Base-by-base conservation (phyloP, 768 basidiomycete species). In the Kwoniella heveanensis region DNA sequence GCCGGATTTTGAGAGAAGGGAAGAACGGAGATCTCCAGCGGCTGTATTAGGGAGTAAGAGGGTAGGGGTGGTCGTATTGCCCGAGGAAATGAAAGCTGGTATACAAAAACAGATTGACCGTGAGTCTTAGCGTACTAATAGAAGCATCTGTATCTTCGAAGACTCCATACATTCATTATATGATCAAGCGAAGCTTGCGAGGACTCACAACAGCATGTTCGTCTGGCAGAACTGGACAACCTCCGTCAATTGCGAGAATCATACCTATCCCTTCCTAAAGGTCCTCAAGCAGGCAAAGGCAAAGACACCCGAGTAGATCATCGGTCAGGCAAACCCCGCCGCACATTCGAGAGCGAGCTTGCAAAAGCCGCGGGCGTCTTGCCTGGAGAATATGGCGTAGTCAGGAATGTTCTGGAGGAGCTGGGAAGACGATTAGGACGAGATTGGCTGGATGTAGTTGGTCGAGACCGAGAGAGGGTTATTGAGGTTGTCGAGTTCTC, bases 11-110 rank as follows among this genome's bases (percentile, higher is more conserved):
- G 60, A 47, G 30, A 46, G 29, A 52, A 63, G 70, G 48, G 65
- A 75, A 59, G 80, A 81, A 48, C 82, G 86, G 55, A 89, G 89
- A 75, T 91, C 91, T 25, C 89, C 90, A 47, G 91, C 90, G 22
- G 91, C 92, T 21, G 81, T 83, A 24, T 90, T 90, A 77, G 94
- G 92, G 19, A 88, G 89, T 69, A 83, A 86, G 61, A 81, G 84
- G 47, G 83, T 91, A 52, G 90, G 91, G 9, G 81, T 87, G 48
- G 86, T 92, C 8, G 81, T 88, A 13, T 72, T 97, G 13, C 88
- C 93, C 0, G 78, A 83, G 9, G 88, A 92, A 77, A 82, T 97
- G 47, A 85, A 87, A 67, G 82, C 82, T 13, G 81, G 88, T 4
- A 88, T 96, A 53, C 83, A 84, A 61, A 70, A 79, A 10, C 83